A percentile compares a stretch with the other conserved stretches of the same genome.
Evolutionary conservation across 306 rosid species (phyloP).

Genomic region (Dryas alaskensis): DNA sequence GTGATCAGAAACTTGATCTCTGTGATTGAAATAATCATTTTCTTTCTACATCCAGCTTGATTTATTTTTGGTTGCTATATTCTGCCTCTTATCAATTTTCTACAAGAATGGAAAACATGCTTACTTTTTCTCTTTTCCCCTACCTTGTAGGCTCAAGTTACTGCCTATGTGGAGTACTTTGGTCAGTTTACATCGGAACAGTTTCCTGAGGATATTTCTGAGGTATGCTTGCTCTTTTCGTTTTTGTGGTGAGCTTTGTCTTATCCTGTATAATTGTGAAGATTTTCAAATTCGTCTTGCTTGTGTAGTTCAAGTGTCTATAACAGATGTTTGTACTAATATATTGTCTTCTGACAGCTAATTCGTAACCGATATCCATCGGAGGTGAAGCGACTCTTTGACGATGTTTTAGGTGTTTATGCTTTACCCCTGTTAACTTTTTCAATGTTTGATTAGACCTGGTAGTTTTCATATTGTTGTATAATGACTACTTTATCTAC

Average conservation of each 20-base stretch:
- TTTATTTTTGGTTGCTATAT: background rate
- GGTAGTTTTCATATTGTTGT: constrained; percentile 14
- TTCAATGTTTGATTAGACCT: constrained; percentile 23
- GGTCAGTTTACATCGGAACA: constrained; percentile 92
- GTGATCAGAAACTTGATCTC: background rate
- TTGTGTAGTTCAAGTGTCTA: constrained; percentile 1
- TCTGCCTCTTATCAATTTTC: constrained; percentile 9
- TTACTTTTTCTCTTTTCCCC: constrained; percentile 14
- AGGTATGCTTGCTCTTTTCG: constrained; percentile 49
- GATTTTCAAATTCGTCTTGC: background rate
- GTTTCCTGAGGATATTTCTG: constrained; percentile 83
- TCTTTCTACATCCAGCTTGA: background rate
- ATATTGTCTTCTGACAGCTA: constrained; percentile 57
- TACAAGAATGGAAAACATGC: constrained; percentile 11
- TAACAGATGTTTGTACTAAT: constrained; percentile 26
- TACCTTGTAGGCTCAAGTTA: constrained; percentile 65
- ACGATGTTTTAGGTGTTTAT: constrained; percentile 86
- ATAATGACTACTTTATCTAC: constrained; percentile 34
- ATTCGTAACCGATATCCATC: constrained; percentile 88
- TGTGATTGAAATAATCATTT: background rate
- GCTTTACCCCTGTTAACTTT: constrained; percentile 42
- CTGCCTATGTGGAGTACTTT: constrained; percentile 92
- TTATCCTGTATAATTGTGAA: constrained; percentile 2
- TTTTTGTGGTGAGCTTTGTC: background rate
- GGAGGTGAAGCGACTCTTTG: constrained; percentile 75